Evolutionary conservation across 208 protist genomes (phyloP).

Genomic region (Trypanosomatidae sp.): DNA sequence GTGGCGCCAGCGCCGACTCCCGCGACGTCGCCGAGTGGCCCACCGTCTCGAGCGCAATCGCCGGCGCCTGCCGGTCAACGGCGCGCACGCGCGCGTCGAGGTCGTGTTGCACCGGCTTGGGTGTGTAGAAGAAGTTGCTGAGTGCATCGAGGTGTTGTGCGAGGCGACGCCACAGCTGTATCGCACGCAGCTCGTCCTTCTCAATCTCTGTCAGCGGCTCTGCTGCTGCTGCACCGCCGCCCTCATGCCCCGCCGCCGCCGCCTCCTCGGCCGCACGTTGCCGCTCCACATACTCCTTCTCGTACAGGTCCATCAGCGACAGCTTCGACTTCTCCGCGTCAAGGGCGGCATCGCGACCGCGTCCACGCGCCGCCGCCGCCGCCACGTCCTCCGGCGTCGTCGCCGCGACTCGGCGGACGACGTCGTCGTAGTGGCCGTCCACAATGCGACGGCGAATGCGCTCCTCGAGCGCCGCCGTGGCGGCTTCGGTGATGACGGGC

Average conservation of each 20-base stretch:
- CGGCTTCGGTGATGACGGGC: slow-evolving; percentile 74
- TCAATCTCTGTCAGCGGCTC: slow-evolving; percentile 84
- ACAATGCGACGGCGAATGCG: slow-evolving; percentile 78
- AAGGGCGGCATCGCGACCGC: slow-evolving; percentile 37
- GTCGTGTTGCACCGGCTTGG: slow-evolving; percentile 77
- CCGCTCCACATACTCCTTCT: slow-evolving; percentile 84
- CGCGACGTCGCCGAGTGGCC: slow-evolving; percentile 74
- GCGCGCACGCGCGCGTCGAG: slow-evolving; percentile 78
- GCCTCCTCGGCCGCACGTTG: slow-evolving; percentile 45
- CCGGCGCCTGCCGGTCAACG: slow-evolving; percentile 68
- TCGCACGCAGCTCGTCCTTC: slow-evolving; percentile 82
- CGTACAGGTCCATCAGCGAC: slow-evolving; percentile 86
- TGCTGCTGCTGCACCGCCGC: slow-evolving; percentile 17
- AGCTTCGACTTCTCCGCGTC: slow-evolving; percentile 84
- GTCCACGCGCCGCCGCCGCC: slow-evolving; percentile 17
- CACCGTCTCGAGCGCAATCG: slow-evolving; percentile 70
- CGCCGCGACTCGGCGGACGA: slow-evolving; percentile 27
- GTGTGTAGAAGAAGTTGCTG: slow-evolving; percentile 88
- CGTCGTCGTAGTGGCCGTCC: slow-evolving; percentile 70
- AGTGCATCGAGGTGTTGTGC: slow-evolving; percentile 83
- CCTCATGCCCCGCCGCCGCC: slow-evolving; percentile 4
- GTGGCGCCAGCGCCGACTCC: slow-evolving; percentile 65
- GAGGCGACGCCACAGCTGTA: slow-evolving; percentile 86
- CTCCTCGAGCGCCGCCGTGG: slow-evolving; percentile 78
- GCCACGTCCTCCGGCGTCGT: slow-evolving; percentile 49